Conservation (phyloP, 495 filamentous ascomycete species). For the Melanomma pulvis-pyrius region DNA sequence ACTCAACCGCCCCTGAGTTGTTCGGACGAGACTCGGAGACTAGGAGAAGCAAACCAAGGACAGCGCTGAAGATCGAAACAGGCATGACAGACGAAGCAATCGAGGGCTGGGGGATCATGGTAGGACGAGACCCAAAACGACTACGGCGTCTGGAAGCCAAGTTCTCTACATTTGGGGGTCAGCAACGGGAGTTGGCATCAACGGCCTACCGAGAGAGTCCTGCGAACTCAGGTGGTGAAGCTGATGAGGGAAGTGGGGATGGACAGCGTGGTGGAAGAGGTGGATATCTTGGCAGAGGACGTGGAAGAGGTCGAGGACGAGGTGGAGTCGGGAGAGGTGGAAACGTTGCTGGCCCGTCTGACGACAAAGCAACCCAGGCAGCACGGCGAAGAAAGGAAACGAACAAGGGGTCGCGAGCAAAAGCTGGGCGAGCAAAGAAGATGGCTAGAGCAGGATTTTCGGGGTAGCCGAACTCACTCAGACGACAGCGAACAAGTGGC, state of each 20-base stretch:
- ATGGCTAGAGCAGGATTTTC: conserved; percentile 51
- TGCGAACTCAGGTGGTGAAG: conserved; percentile 49
- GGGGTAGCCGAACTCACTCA: conserved; percentile 32
- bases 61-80: conserved; percentile 70
- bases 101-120: conserved; percentile 91
- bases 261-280: conserved; percentile 57
- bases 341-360: conserved; percentile 59
- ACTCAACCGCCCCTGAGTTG: conserved; percentile 59
- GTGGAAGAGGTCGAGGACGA: conserved; percentile 53
- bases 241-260: conserved; percentile 45
- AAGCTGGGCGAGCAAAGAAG: conserved; percentile 51
- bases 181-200: conserved; percentile 61
- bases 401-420: conserved; percentile 54
- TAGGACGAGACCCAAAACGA: conserved; percentile 68
- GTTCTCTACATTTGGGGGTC: conserved; percentile 61
- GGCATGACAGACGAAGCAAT: conserved; percentile 92
- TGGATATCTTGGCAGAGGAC: conserved; percentile 52
- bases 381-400: conserved; percentile 64
- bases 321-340: conserved; percentile 56
- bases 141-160: conserved; percentile 66
- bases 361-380: conserved; percentile 61
- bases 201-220: conserved; percentile 63
- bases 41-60: conserved; percentile 62
- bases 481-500: not conserved
- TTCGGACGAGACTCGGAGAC: conserved; percentile 73